phyloP scores from a whole-genome alignment of 176 grass and related monocot genomes.

The Paspalum notatum region DNA sequence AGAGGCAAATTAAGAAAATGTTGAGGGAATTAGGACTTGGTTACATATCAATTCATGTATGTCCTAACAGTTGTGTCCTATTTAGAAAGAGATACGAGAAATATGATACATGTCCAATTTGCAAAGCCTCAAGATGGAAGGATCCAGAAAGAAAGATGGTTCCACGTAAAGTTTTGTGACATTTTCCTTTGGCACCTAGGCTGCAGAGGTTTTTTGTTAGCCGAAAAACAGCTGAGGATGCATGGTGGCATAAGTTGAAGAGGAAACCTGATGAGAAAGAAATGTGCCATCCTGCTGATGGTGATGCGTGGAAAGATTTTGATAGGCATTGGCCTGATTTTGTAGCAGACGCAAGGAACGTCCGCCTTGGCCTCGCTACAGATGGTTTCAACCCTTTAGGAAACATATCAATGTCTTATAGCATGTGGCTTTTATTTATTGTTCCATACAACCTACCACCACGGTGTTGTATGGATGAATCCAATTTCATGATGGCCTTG shows the following conservation, averaged over 20 bases:
- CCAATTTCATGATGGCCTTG: background rate
- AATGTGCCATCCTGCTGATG: background rate
- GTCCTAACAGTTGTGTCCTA: background rate
- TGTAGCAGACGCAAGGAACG: background rate
- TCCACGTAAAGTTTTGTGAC: background rate
- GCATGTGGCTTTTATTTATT: constrained; percentile 2
- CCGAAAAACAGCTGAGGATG: background rate
- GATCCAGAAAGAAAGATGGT: background rate
- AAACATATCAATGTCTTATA: background rate
- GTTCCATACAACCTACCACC: constrained; percentile 34
- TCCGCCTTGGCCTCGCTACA: constrained; percentile 8
- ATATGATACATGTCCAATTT: background rate
- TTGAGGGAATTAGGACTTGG: background rate
- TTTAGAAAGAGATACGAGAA: background rate
- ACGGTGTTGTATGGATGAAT: constrained; percentile 34
- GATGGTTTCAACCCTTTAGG: constrained; percentile 26
- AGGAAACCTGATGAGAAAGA: background rate
- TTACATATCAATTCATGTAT: background rate
- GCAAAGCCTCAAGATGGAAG: background rate
- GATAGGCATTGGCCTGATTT: no score
- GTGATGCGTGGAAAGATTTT: no score
- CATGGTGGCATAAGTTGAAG: background rate
- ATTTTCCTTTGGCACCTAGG: background rate
- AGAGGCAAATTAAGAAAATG: background rate
- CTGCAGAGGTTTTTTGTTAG: background rate